These are phyloP conservation scores for Candida andamanensis DNA, from an alignment of 805 yeast genomes.

Conservation along the genomic window DNA sequence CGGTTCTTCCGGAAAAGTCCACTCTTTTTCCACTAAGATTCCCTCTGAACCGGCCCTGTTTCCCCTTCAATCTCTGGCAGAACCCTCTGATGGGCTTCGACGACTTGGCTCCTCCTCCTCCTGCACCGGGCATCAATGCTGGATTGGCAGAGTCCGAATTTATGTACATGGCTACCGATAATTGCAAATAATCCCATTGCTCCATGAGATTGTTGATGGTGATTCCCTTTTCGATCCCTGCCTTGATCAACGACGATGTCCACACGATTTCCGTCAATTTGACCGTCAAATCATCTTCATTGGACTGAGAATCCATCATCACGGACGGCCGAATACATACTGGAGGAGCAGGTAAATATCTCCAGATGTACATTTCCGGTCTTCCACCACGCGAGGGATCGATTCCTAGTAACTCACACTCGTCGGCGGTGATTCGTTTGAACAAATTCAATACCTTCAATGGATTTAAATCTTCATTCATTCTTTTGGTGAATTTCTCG, in stretches of 20 bases:
- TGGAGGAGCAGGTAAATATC: conserved; percentile 97
- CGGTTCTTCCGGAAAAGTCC: conserved; percentile 97
- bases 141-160: conserved; percentile 91
- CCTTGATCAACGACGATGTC: conserved; percentile 90
- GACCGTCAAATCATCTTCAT: conserved; percentile 96
- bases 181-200: conserved; percentile 96
- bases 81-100: conserved; percentile 87
- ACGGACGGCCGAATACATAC: conserved; percentile 98
- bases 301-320: conserved; percentile 83
- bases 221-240: conserved; percentile 93
- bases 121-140: conserved; percentile 65
- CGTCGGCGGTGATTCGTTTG: conserved; percentile 78
- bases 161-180: conserved; percentile 95
- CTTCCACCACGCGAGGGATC: conserved; percentile 85
- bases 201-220: conserved; percentile 93
- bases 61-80: conserved; percentile 96
- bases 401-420: conserved; percentile 89
- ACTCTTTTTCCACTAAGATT: conserved; percentile 97
- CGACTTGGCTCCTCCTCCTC: conserved; percentile 50
- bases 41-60: conserved; percentile 98
- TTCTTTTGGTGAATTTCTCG: conserved; percentile 79
- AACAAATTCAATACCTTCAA: conserved; percentile 81
- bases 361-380: conserved; percentile 96
- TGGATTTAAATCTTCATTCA: conserved; percentile 92
- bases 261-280: conserved; percentile 94